A percentile compares a stretch with the other conserved stretches of the same genome.
These are phyloP conservation scores for Cordyceps fumosorosea DNA, from an alignment of 2,329 filamentous ascomycete genomes.

Conservation along the genomic window DNA sequence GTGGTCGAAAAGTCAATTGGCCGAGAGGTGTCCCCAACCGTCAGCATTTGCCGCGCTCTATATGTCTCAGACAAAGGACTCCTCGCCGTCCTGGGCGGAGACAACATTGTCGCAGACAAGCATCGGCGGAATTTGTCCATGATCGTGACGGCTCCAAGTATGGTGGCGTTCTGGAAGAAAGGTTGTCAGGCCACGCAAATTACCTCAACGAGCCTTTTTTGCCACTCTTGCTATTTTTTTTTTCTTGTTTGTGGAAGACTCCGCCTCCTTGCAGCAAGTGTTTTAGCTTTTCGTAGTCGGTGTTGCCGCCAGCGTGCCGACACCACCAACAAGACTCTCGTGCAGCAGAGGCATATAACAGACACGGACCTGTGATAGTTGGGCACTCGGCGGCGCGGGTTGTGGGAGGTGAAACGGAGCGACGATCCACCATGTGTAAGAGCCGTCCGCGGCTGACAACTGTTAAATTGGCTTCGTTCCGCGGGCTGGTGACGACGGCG, in stretches of 20 bases:
- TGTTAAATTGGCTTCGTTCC: background rate
- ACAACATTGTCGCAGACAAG: constrained; percentile 5
- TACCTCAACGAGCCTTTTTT: background rate
- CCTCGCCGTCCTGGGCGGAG: background rate
- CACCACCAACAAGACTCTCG: background rate
- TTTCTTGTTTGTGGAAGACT: background rate
- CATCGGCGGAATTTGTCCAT: background rate
- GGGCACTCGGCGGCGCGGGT: background rate
- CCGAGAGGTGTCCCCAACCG: background rate
- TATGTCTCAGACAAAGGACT: constrained; percentile 5
- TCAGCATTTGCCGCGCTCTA: background rate
- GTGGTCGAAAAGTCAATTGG: background rate
- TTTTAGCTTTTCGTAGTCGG: background rate
- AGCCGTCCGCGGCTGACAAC: background rate
- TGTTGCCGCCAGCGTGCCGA: background rate
- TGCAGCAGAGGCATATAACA: background rate
- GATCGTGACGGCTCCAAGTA: background rate
- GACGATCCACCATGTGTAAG: background rate
- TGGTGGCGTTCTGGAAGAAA: background rate
- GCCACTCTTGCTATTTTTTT: background rate
- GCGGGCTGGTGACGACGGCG: background rate
- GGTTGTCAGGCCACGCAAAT: background rate
- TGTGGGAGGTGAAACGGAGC: background rate
- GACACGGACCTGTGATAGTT: background rate
- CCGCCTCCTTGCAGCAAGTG: background rate